Percentiles rank a stretch among this genome's conserved stretches.
phyloP scores from a whole-genome alignment of 768 basidiomycete species.

The Cystoderma amianthinum region DNA sequence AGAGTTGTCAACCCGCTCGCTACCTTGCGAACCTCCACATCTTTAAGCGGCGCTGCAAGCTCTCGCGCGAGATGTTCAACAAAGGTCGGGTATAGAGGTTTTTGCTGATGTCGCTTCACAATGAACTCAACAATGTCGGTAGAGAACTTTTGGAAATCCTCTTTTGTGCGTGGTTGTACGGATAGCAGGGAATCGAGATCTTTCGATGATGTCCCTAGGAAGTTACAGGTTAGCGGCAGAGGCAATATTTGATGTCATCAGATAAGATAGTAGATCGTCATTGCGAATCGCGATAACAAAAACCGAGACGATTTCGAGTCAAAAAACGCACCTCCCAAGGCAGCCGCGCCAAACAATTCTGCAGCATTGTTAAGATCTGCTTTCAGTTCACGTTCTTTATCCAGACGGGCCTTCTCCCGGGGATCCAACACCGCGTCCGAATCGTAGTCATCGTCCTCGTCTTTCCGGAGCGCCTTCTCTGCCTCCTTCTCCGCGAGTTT shows the following conservation, averaged over 20 bases:
- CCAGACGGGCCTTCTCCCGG: conserved; percentile 64
- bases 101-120: conserved; percentile 72
- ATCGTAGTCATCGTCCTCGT: conserved; percentile 46
- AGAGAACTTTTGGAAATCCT: conserved; percentile 77
- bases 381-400: conserved; percentile 77
- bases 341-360: conserved; percentile 69
- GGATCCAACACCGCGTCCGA: conserved; percentile 78
- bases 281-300: not conserved
- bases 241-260: not conserved
- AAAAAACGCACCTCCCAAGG: conserved; percentile 53
- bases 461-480: conserved; percentile 46
- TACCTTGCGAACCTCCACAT: conserved; percentile 88
- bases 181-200: conserved; percentile 71
- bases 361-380: conserved; percentile 84
- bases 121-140: conserved; percentile 65
- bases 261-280: not conserved
- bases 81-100: conserved; percentile 79
- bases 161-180: conserved; percentile 80
- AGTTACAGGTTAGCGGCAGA: not conserved
- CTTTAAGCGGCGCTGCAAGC: conserved; percentile 71
- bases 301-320: not conserved
- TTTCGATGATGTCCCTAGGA: conserved; percentile 54
- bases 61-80: conserved; percentile 79
- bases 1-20: conserved; percentile 79
- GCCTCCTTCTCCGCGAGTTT: conserved; percentile 93